Evolutionary conservation across 768 basidiomycete genomes (phyloP), one percentile per base, ranked within the genome.

Genomic region (Agrocybe praecox): DNA sequence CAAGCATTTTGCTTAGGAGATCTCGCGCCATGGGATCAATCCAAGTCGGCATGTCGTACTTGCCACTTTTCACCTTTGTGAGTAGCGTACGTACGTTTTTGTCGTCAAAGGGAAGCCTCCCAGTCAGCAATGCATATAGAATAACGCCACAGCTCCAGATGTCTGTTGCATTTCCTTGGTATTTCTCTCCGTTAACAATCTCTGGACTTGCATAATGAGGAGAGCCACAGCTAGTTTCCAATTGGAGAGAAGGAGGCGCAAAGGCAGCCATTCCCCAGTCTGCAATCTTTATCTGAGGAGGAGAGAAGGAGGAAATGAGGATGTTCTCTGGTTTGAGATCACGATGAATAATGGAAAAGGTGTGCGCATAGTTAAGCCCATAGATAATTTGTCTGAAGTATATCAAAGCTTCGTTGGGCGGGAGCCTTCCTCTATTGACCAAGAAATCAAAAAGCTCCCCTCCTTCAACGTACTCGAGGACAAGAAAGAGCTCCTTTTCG

Each of bases 191-290:
- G 55, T 92, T 89, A 60, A 98, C 94, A 67, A 98, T 95, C 76
- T 98, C 96, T 1, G 96, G 96, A 66, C 90, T 92, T 5, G 95
- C 96, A 60, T 98, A 98, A 72, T 98, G 96, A 59, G 96, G 96
- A 59, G 90, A 93, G 7, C 96, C 96, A 67, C 96, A 98, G 66
- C 91, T 94, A 1, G 96, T 98, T 74, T 96, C 93, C 23, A 97
- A 83, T 62, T 95, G 82, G 43, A 89, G 80, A 40, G 87, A 83
- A 36, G 90, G 91, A 40, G 90, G 89, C 56, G 94, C 92, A 67
- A 97, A 92, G 10, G 96, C 92, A 22, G 96, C 96, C 96, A 98
- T 97, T 19, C 96, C 96, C 86, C 96, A 98, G 73, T 98, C 96
- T 21, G 94, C 96, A 43, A 98, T 91, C 79, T 98, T 98, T 77